phyloP scores from a whole-genome alignment of 2,329 filamentous ascomycete genomes.

The Magnaporthiopsis incrustans region DNA sequence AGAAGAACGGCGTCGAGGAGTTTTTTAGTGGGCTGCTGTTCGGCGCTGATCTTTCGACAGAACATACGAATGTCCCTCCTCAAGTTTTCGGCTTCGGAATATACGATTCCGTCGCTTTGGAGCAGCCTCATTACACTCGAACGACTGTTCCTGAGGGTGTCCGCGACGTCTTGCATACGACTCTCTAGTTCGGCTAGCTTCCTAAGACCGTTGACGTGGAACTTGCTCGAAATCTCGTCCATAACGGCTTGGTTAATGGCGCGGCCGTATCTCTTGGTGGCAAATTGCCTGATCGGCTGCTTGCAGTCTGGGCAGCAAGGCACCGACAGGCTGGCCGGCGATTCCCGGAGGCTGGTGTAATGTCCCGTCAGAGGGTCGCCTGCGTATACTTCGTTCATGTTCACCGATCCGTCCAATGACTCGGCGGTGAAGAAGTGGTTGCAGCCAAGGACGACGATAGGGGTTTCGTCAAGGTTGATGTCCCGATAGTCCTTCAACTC shows the following conservation, averaged over 20 bases:
- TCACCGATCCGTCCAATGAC: constrained; percentile 54
- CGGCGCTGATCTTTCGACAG: too few species aligned
- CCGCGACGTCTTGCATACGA: constrained; percentile 5
- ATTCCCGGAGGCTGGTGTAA: constrained; percentile 28
- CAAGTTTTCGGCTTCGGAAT: too few species aligned
- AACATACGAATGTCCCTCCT: too few species aligned
- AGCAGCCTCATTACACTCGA: too few species aligned
- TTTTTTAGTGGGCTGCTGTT: too few species aligned
- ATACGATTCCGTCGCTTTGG: too few species aligned
- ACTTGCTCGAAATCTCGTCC: constrained; percentile 58
- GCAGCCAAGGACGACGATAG: constrained; percentile 54
- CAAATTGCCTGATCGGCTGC: constrained; percentile 46
- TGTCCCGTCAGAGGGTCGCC: constrained; percentile 26
- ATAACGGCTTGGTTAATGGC: constrained; percentile 52
- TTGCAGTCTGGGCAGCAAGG: constrained; percentile 49
- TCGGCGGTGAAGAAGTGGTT: constrained; percentile 54
- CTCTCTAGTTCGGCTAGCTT: constrained; percentile 31
- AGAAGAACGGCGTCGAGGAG: too few species aligned
- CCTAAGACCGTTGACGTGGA: constrained; percentile 23
- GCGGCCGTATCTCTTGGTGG: constrained; percentile 46
- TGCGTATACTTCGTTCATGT: constrained; percentile 41
- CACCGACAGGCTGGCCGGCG: constrained; percentile 34
- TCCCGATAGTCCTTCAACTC: constrained; percentile 45
- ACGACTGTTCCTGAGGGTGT: too few species aligned
- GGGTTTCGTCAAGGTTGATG: constrained; percentile 48